These are phyloP conservation scores for Ophiostoma novo-ulmi DNA, from an alignment of 2,329 filamentous ascomycete species.

Conservation along the genomic window DNA sequence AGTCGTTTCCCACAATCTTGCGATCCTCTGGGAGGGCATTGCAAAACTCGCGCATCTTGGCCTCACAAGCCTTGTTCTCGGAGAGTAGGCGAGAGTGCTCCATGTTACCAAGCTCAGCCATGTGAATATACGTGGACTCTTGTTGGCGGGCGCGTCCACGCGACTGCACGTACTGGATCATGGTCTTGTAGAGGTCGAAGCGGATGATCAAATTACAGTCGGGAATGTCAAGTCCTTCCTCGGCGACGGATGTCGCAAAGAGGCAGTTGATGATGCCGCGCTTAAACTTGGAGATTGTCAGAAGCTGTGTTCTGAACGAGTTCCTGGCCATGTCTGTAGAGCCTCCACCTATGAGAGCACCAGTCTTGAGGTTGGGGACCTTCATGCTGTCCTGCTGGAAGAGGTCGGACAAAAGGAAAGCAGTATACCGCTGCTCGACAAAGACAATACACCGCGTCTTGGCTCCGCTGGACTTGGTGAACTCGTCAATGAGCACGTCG, in stretches of 20 bases:
- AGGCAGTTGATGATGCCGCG: slow-evolving; percentile 57
- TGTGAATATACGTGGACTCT: slow-evolving; percentile 75
- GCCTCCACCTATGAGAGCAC: slow-evolving; percentile 37
- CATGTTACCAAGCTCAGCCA: slow-evolving; percentile 68
- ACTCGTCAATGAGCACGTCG: slow-evolving; percentile 57
- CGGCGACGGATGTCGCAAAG: slow-evolving; percentile 61
- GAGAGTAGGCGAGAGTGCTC: slow-evolving; percentile 53
- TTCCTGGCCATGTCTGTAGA: slow-evolving; percentile 24
- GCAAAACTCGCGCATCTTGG: slow-evolving; percentile 70
- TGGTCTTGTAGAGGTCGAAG: slow-evolving; percentile 82
- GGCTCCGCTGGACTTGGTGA: slow-evolving; percentile 50
- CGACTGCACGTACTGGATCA: slow-evolving; percentile 94
- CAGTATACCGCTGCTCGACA: slow-evolving; percentile 72
- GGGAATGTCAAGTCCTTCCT: slow-evolving; percentile 64
- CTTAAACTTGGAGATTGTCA: slow-evolving; percentile 63
- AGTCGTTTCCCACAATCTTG: slow-evolving; percentile 56
- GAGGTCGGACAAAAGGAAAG: slow-evolving; percentile 64
- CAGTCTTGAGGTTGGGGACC: slow-evolving; percentile 54
- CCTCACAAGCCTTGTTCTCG: slow-evolving; percentile 57
- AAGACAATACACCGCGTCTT: slow-evolving; percentile 74
- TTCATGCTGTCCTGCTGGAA: slow-evolving; percentile 53
- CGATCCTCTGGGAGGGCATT: slow-evolving; percentile 68
- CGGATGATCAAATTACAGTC: slow-evolving; percentile 63
- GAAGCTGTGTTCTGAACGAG: slow-evolving; percentile 58
- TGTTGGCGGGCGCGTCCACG: slow-evolving; percentile 75